These are phyloP conservation scores for Apiospora sp. DNA, from an alignment of 2,329 filamentous ascomycete species.

Conservation along the genomic window DNA sequence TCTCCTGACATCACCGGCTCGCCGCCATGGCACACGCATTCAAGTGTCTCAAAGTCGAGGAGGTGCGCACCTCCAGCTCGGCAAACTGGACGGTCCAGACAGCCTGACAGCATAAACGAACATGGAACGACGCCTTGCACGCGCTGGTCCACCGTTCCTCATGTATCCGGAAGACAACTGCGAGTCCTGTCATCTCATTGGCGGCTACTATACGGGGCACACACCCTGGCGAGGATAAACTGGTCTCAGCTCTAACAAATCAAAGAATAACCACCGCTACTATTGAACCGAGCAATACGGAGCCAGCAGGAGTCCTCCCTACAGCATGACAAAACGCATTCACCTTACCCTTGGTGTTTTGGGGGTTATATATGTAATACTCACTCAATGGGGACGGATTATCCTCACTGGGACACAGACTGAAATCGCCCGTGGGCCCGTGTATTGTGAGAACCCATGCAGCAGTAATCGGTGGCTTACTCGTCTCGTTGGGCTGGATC, in stretches of 20 bases:
- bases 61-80: constrained; percentile 1
- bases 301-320: not conserved
- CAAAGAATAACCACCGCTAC: not conserved
- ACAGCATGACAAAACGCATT: not conserved
- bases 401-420: not conserved
- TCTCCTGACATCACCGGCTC: not conserved
- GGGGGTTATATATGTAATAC: constrained; percentile 1
- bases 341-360: not conserved
- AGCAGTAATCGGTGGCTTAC: constrained; percentile 15
- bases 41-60: constrained; percentile 3
- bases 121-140: constrained; percentile 17
- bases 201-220: constrained; percentile 16
- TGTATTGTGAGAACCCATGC: not conserved
- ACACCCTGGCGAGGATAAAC: constrained; percentile 1
- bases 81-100: not conserved
- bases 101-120: not conserved
- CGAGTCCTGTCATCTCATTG: constrained; percentile 6
- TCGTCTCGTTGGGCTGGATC: constrained; percentile 5
- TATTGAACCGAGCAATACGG: not conserved
- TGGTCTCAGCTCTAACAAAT: constrained; percentile 13
- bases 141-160: constrained; percentile 2
- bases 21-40: not conserved
- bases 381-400: not conserved
- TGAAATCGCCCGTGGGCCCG: constrained; percentile 12
- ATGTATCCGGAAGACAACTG: not conserved